A percentile compares a stretch with the other conserved stretches of the same genome.
Evolutionary conservation across 495 filamentous ascomycete species (phyloP).

Genomic region (Staphylotrichum longicolle): DNA sequence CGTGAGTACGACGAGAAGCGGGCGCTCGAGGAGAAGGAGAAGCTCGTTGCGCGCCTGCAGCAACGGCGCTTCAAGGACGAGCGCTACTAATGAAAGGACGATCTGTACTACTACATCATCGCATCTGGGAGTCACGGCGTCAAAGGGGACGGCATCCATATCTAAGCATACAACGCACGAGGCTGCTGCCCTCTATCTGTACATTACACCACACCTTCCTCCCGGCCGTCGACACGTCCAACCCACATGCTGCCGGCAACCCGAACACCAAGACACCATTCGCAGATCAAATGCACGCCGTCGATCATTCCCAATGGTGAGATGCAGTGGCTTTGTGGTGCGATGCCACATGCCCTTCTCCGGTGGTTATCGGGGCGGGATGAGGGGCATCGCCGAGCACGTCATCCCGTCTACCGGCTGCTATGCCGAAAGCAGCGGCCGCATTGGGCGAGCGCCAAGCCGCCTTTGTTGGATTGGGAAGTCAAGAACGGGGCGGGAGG

Average conservation of each 20-base stretch:
- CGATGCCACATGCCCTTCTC: constrained; percentile 10
- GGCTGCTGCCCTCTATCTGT: constrained; percentile 4
- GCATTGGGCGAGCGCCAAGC: not conserved
- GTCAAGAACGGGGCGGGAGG: not conserved
- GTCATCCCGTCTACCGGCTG: not conserved
- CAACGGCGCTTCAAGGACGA: constrained; percentile 22
- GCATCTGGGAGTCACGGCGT: constrained; percentile 12
- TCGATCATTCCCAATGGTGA: constrained; percentile 13
- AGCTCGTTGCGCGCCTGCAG: constrained; percentile 34
- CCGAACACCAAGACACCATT: not conserved
- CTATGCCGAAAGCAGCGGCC: constrained; percentile 13
- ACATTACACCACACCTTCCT: not conserved
- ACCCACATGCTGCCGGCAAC: no score
- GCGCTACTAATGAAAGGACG: constrained; percentile 10
- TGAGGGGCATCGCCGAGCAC: constrained; percentile 9
- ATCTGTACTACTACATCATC: not conserved
- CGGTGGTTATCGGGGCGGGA: constrained; percentile 3
- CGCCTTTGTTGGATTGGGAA: not conserved
- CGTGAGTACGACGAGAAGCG: constrained; percentile 49
- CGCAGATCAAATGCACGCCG: constrained; percentile 15
- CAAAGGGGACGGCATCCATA: not conserved
- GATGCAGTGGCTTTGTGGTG: constrained; percentile 28
- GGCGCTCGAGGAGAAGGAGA: constrained; percentile 45
- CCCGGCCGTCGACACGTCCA: not conserved
- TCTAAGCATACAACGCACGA: not conserved